phyloP scores from a whole-genome alignment of 202 grass and related monocot genomes.

The Setaria italica region DNA sequence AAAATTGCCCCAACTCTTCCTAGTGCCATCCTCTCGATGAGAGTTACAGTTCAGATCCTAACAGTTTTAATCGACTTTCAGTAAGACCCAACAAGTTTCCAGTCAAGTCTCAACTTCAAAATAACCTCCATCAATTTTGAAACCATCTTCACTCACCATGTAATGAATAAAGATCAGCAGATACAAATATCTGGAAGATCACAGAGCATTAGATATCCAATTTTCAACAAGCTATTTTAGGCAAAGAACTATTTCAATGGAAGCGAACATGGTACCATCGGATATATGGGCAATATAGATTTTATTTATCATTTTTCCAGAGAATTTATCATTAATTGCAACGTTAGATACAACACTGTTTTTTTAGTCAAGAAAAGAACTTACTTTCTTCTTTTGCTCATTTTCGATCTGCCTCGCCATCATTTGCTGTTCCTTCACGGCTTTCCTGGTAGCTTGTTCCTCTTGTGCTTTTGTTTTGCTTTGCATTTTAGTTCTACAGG shows the following conservation, averaged over 20 bases:
- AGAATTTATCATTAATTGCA: neutral
- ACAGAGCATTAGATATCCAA: neutral
- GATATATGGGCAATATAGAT: neutral
- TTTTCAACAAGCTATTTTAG: neutral
- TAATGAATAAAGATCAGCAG: neutral
- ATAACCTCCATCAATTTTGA: neutral
- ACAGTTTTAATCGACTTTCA: neutral
- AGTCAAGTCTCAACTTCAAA: constrained; percentile 9
- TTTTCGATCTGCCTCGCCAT: constrained; percentile 51
- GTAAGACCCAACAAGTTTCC: neutral
- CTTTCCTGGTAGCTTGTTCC: constrained; percentile 47
- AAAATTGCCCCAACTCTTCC: too few relatives aligned
- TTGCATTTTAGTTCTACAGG: constrained; percentile 54
- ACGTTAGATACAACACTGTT: neutral
- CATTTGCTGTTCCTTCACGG: constrained; percentile 58
- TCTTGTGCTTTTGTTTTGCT: constrained; percentile 54
- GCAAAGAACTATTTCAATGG: neutral
- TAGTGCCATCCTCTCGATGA: too few relatives aligned
- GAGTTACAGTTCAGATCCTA: too few relatives aligned
- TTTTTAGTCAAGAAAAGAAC: neutral
- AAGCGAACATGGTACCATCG: neutral
- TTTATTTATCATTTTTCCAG: neutral
- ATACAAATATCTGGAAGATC: neutral
- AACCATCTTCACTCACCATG: neutral
- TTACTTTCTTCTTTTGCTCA: constrained; percentile 60